Base-by-base conservation (phyloP, 495 filamentous ascomycete genomes). In the Xylaria flabelliformis region DNA sequence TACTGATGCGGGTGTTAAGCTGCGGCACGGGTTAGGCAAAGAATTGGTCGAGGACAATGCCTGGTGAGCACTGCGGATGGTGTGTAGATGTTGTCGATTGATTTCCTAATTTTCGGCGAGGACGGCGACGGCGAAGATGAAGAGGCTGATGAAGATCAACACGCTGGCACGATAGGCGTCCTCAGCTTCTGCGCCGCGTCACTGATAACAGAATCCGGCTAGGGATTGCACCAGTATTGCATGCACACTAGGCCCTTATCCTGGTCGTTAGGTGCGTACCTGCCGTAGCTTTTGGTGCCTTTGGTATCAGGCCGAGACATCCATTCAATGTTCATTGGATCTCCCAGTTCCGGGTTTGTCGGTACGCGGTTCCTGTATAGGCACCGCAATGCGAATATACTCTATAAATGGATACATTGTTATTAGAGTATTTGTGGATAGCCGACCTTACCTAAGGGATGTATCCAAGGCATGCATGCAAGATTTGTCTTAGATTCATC, bases 161-260 rank as follows among this genome's bases (percentile, higher is more conserved):
- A 53, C 19, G 29, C 46, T 67, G 64, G 46, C 26, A 39, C 46
- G 19, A 32, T 29, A 59, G 19, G 55, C 34, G 58, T 4, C 53
- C 26, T 56, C 53, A 56, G 53, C 53, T 56, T 56, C 29, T 29
- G 53, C 53, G 53, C 53, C 58, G 58, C 58, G 58, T 61, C 58
- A 61, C 58, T 36, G 55, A 59, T 59, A 59, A 59, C 55, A 36
- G 55, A 59, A 59, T 19, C 26, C 29, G 17, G 55, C 55, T 39
- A 39, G 36, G 6, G 36, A 39, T 8, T 39, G 8, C 36, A 39
- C 36, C 36, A 39, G 36, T 39, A 39, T 39, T 39, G 21, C 21
- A 53, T 53, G 50, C 21, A 53, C 50, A 26, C 50, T 53, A 53
- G 9, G 12, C 50, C 50, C 50, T 4, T 46, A 46, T 46, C 15